Base-by-base conservation (phyloP, 345 rosid genomes). In the Acer campestre region DNA sequence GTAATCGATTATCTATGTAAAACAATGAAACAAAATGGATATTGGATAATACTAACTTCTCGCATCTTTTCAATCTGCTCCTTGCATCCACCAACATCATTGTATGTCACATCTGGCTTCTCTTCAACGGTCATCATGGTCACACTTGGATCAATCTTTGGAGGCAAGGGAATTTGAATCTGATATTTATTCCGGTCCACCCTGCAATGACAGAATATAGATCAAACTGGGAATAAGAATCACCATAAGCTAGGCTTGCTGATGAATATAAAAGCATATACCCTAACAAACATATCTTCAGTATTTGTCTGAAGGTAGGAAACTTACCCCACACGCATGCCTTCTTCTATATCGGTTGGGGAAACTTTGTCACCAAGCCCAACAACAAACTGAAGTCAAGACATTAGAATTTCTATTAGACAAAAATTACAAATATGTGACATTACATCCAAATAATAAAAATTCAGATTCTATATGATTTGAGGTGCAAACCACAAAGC, bases 61-160 rank as follows among this genome's bases (percentile, higher is more conserved):
- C 99, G 78, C 99, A 95, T 95, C 87, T 85, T 95, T 79, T 95
- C 99, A 81, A 95, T 95, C 79, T 95, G 99, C 84, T 95, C 99
- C 84, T 95, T 95, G 77, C 99, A 95, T 66, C 99, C 97, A 63
- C 98, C 99, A 72, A 93, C 99, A 82, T 95, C 99, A 82, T 93
- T 93, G 80, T 95, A 95, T 6, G 99, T 95, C 25, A 95, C 99
- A 81, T 95, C 99, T 38, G 99, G 99, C 75, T 95, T 95, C 84
- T 95, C 99, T 86, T 95, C 99, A 8, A 93, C 99, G 0, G 98
- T 95, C 99, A 95, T 95, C 99, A 96, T 96, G 61, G 99, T 96
- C 67, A 96, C 99, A 80, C 99, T 96, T 59, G 99, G 99, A 86
- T 96, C 99, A 73, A 96, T 96, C 80, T 96, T 96, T 7, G 99